Percentiles rank a stretch among this genome's conserved stretches.
Evolutionary conservation across 257 asterid genomes (phyloP).

Genomic region (Haberlea rhodopensis): DNA sequence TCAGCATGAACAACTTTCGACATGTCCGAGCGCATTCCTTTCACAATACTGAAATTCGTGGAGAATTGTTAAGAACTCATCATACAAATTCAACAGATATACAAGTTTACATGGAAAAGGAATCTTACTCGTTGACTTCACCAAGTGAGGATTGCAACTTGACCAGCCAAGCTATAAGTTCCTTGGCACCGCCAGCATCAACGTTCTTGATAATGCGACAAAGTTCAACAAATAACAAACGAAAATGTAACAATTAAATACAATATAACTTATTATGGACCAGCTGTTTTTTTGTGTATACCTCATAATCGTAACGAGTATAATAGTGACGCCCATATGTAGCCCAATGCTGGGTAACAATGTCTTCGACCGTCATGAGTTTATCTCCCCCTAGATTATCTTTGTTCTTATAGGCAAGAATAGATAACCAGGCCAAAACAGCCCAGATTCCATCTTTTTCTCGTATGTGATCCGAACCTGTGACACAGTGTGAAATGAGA

Average conservation of each 20-base stretch:
- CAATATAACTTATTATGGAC: conserved; percentile 4
- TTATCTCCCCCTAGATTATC: conserved; percentile 68
- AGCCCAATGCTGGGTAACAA: conserved; percentile 94
- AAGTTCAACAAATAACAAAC: neutral
- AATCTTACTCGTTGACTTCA: conserved; percentile 76
- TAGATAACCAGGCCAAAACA: conserved; percentile 94
- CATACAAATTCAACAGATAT: neutral
- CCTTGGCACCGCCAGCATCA: conserved; percentile 83
- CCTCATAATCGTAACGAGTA: conserved; percentile 97
- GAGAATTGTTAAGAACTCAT: conserved; percentile 5
- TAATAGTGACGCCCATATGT: conserved; percentile 95
- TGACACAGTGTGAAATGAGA: conserved; percentile 12
- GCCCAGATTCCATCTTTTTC: conserved; percentile 99
- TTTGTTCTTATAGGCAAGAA: conserved; percentile 84
- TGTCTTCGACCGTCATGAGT: conserved; percentile 87
- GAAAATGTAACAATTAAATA: conserved; percentile 6
- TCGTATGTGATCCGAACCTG: conserved; percentile 97
- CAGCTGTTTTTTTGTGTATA: conserved; percentile 25
- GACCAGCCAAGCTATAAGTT: conserved; percentile 85
- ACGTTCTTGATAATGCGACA: conserved; percentile 61
- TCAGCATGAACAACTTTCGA: conserved; percentile 71
- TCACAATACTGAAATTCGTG: conserved; percentile 52
- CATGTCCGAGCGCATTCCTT: conserved; percentile 64
- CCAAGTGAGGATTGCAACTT: conserved; percentile 75
- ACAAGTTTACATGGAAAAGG: neutral